Conservation (phyloP, 306 rosid species). For the Rosa rugosa region DNA sequence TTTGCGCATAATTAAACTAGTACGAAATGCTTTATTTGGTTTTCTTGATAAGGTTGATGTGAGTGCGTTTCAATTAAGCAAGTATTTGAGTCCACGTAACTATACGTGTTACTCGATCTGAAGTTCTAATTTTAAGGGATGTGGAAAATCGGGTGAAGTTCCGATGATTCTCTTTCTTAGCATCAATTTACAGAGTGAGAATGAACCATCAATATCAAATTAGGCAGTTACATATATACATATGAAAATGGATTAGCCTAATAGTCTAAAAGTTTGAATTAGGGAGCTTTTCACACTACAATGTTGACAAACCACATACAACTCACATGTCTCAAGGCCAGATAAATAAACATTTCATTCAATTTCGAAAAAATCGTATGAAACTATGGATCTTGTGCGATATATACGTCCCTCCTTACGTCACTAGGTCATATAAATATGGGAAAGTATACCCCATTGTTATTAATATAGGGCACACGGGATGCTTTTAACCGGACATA, state of each 20-base stretch:
- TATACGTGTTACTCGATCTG: neutral
- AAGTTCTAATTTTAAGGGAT: neutral
- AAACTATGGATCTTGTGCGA: neutral
- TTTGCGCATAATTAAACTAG: neutral
- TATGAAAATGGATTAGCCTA: no score
- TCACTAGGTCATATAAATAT: neutral
- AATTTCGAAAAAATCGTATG: neutral
- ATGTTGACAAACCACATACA: neutral
- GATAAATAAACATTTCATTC: neutral
- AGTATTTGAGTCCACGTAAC: neutral
- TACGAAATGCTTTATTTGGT: neutral
- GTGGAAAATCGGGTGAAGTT: neutral
- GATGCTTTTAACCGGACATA: neutral
- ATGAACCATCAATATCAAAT: neutral
- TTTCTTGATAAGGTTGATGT: neutral
- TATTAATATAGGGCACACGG: no score
- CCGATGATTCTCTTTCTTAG: no score
- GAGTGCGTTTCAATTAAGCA: neutral
- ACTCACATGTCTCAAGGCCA: neutral
- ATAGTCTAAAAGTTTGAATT: neutral
- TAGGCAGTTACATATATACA: no score
- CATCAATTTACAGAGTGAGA: neutral
- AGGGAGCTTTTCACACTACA: neutral
- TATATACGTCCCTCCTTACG: conserved; percentile 9
- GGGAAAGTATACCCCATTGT: neutral